These are phyloP conservation scores for Begonia loranthoides DNA, from an alignment of 306 rosid species.

Conservation along the genomic window DNA sequence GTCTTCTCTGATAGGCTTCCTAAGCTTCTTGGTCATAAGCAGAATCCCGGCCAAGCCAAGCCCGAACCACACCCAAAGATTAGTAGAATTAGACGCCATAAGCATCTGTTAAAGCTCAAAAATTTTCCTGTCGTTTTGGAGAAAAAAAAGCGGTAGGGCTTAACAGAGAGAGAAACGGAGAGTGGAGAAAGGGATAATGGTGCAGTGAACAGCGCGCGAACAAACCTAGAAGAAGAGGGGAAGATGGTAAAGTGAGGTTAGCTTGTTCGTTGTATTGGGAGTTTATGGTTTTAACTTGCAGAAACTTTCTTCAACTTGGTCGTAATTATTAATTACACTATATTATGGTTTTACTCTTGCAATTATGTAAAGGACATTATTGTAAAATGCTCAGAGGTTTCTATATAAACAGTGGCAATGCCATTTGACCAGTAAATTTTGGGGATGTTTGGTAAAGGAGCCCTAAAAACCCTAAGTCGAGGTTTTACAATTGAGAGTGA, in stretches of 20 bases:
- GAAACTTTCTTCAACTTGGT: too few species aligned
- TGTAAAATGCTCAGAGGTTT: too few species aligned
- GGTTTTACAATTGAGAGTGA: too few species aligned
- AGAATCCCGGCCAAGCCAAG: slow-evolving; percentile 83
- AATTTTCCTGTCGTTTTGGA: background rate
- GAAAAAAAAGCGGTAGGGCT: slow-evolving; percentile 5
- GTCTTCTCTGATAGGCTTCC: slow-evolving; percentile 47
- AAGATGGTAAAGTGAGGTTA: background rate
- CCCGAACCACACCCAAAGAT: slow-evolving; percentile 75
- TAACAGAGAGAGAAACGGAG: background rate
- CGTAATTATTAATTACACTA: too few species aligned
- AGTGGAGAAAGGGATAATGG: background rate
- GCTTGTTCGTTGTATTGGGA: too few species aligned
- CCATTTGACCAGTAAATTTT: too few species aligned
- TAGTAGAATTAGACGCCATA: slow-evolving; percentile 68
- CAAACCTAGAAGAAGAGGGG: background rate
- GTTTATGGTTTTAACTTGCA: too few species aligned
- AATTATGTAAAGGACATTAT: too few species aligned
- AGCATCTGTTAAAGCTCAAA: slow-evolving; percentile 5
- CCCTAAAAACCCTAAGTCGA: too few species aligned
- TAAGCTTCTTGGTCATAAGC: slow-evolving; percentile 50
- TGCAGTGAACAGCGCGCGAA: background rate
- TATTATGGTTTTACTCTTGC: too few species aligned
- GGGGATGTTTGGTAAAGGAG: too few species aligned
- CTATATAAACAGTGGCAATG: too few species aligned